Evolutionary conservation across 495 filamentous ascomycete genomes (phyloP).

Genomic region (Xylaria intraflava): DNA sequence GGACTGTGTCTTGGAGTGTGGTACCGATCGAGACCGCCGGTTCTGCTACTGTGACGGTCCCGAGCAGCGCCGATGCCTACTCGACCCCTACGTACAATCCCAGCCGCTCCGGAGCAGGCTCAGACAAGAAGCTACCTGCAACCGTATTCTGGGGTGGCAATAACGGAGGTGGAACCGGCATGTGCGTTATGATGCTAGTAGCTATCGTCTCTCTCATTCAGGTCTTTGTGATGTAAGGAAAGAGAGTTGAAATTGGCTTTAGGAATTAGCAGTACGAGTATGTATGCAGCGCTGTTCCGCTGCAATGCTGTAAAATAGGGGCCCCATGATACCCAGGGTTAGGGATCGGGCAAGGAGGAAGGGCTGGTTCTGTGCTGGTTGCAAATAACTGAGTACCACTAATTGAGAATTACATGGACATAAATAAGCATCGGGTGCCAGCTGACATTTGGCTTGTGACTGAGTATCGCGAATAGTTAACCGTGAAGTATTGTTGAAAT

Average conservation of each 20-base stretch:
- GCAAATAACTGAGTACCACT: no score
- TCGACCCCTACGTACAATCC: slow-evolving; percentile 1
- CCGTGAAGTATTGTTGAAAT: no score
- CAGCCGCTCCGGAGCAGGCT: neutral
- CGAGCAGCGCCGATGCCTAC: neutral
- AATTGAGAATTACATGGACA: no score
- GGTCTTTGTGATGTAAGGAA: neutral
- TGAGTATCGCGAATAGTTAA: no score
- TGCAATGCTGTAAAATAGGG: neutral
- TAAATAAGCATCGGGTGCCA: neutral
- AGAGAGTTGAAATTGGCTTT: neutral
- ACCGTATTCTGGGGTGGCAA: slow-evolving; percentile 1
- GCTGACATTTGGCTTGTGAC: no score
- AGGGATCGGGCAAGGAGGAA: no score
- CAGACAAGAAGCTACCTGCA: neutral
- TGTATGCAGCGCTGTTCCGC: neutral
- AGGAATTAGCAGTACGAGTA: neutral
- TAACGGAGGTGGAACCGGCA: neutral
- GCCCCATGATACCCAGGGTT: no score
- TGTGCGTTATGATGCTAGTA: slow-evolving; percentile 13
- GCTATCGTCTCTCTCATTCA: slow-evolving; percentile 3
- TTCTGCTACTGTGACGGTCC: neutral
- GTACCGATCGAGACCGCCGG: slow-evolving; percentile 3
- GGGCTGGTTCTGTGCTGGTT: no score
- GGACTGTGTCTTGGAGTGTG: neutral